Evolutionary conservation across 1,139 yeast genomes (phyloP).

Genomic region (Blastobotrys niveus): DNA sequence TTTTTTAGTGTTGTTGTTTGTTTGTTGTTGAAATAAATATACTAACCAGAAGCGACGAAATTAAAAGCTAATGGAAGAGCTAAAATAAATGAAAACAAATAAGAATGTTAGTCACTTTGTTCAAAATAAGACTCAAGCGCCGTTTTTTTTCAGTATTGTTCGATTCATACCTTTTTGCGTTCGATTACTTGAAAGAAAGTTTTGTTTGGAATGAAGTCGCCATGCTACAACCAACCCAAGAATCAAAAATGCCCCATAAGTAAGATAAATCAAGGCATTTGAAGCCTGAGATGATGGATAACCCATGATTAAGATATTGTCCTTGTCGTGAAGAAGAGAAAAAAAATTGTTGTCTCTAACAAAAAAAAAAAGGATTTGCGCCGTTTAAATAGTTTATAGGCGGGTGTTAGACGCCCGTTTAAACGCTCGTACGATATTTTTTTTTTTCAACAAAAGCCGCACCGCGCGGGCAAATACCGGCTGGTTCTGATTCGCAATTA

Average conservation of each 20-base stretch:
- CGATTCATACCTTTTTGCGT: constrained; percentile 53
- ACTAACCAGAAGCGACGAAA: constrained; percentile 85
- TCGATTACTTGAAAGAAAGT: constrained; percentile 70
- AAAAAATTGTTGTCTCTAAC: background rate
- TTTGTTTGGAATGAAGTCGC: constrained; percentile 34
- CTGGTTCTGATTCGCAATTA: too few relatives aligned
- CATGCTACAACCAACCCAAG: constrained; percentile 35
- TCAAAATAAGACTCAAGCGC: too few relatives aligned
- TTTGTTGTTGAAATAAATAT: background rate
- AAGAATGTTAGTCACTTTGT: too few relatives aligned
- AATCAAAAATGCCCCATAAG: constrained; percentile 59
- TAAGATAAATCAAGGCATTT: constrained; percentile 71
- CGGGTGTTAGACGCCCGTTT: background rate
- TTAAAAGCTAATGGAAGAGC: constrained; percentile 71
- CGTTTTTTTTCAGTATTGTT: constrained; percentile 12
- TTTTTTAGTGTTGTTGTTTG: background rate
- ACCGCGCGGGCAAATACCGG: too few relatives aligned
- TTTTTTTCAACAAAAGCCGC: too few relatives aligned
- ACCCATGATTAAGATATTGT: constrained; percentile 23
- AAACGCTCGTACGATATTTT: background rate
- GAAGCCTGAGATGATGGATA: constrained; percentile 44
- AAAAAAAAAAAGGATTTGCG: constrained; percentile 1
- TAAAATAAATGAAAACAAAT: background rate
- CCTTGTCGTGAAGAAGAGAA: background rate
- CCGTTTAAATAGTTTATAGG: background rate